phyloP scores from a whole-genome alignment of 306 rosid genomes.

The Sindora glabra region DNA sequence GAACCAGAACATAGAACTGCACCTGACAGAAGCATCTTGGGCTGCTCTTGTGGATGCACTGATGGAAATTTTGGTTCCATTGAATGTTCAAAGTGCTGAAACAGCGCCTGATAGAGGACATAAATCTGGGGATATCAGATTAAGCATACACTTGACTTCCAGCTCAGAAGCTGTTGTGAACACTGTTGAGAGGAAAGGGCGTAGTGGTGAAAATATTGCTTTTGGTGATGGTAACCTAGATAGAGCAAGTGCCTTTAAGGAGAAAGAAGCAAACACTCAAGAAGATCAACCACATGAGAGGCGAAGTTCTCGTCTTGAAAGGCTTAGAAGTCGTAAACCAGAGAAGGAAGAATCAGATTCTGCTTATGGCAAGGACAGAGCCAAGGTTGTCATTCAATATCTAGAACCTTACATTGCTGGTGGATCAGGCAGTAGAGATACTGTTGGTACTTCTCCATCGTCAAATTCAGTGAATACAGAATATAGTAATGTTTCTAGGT shows the following conservation, averaged over 20 bases:
- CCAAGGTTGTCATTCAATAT: slow-evolving; percentile 61
- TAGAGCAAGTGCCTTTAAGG: slow-evolving; percentile 41
- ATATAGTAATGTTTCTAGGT: slow-evolving; percentile 45
- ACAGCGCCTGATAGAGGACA: slow-evolving; percentile 23
- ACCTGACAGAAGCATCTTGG: slow-evolving; percentile 76
- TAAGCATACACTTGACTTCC: slow-evolving; percentile 44
- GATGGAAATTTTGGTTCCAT: slow-evolving; percentile 49
- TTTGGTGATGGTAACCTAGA: slow-evolving; percentile 44
- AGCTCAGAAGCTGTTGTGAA: slow-evolving; percentile 41
- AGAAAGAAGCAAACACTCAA: slow-evolving; percentile 47
- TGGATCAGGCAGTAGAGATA: slow-evolving; percentile 35
- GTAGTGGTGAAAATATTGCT: slow-evolving; percentile 27
- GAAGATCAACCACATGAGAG: slow-evolving; percentile 91
- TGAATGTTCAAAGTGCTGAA: slow-evolving; percentile 30
- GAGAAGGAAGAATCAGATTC: slow-evolving; percentile 82
- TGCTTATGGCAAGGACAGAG: slow-evolving; percentile 60
- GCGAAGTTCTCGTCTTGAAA: slow-evolving; percentile 90
- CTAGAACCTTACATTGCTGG: slow-evolving; percentile 68
- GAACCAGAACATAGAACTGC: slow-evolving; percentile 64
- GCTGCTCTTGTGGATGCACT: slow-evolving; percentile 68
- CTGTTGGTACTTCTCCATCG: slow-evolving; percentile 19
- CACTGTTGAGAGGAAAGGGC: slow-evolving; percentile 41
- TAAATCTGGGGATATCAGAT: slow-evolving; percentile 65
- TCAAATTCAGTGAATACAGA: slow-evolving; percentile 52
- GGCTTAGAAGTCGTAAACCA: slow-evolving; percentile 94